Evolutionary conservation across 2,329 filamentous ascomycete species (phyloP), one percentile per base, ranked within the genome.

Genomic region (Metarhizium humberi): DNA sequence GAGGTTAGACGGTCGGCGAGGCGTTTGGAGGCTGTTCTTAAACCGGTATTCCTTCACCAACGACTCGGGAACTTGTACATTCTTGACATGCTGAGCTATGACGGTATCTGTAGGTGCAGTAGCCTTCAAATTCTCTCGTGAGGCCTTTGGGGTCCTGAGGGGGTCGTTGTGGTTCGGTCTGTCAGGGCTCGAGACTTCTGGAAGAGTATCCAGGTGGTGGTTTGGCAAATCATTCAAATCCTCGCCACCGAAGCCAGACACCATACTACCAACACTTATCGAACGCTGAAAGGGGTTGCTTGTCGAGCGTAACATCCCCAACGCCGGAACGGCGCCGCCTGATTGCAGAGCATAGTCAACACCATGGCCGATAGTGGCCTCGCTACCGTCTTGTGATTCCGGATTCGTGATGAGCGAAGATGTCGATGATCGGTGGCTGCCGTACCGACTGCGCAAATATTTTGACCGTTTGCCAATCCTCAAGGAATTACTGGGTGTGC

Each of bases 21-120:
- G 81, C 6, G 82, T 88, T 7, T 79, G 70, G 40, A 86, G 76
- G 25, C 83, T 81, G 60, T 85, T 81, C 64, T 90, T 88, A 60
- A 85, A 87, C 63, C 87, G 86, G 71, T 94, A 96, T 67, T 96
- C 89, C 61, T 86, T 85, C 4, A 88, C 90, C 57, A 96, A 78
- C 5, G 90, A 94, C 64, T 94, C 90, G 3, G 92, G 92, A 1
- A 96, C 90, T 56, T 92, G 88, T 14, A 97, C 90, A 64, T 92
- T 91, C 62, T 88, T 87, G 49, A 96, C 87, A 66, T 94, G 92
- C 56, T 90, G 87, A 47, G 91, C 85, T 64, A 96, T 88, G 52
- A 91, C 85, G 2, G 91, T 96, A 66, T 96, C 92, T 1, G 90
- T 94, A 2, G 89, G 89, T 6, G 86, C 81, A 20, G 79, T 75